Base-by-base conservation (phyloP, 176 grass and related monocot species). In the Metroxylon sagu region DNA sequence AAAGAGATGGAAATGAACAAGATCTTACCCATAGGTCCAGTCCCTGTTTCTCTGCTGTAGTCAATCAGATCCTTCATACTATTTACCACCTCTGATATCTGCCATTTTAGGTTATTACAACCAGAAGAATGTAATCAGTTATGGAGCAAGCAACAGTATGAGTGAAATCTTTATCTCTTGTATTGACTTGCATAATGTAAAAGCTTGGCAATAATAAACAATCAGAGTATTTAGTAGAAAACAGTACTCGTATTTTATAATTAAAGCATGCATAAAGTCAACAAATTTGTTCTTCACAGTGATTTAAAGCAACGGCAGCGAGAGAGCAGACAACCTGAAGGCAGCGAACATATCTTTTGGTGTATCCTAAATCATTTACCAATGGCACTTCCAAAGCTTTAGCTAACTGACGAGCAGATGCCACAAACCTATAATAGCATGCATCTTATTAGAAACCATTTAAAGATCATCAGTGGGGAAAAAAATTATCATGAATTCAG, bases 11-110 rank as follows among this genome's bases (percentile, higher is more conserved):
- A 43, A 12, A 43, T 2, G 8, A 43, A 51, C 56, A 21, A 66
- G 58, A 56, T 1, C 69, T 28, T 88, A 97, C 92, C 75, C 49
- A 83, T 97, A 25, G 92, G 92, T 69, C 92, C 92, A 62, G 84
- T 82, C 61, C 75, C 81, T 76, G 81, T 88, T 63, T 97, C 78
- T 54, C 81, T 84, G 75, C 92, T 91, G 51, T 91, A 82, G 78
- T 97, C 87, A 82, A 97, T 97, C 71, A 97, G 76, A 83, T 97
- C 92, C 69, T 97, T 97, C 92, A 97, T 97, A 65, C 92, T 87
- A 55, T 97, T 97, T 19, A 91, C 92, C 51, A 97, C 92, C 73
- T 97, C 92, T 7, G 92, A 88, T 53, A 97, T 97, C 92, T 97
- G 75, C 19, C 25, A 71, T 58, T 39, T 71, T 73, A 39, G 29